Percentiles rank a stretch among this genome's conserved stretches.
phyloP scores from a whole-genome alignment of 768 basidiomycete genomes.

The Tubosaeta sp. region DNA sequence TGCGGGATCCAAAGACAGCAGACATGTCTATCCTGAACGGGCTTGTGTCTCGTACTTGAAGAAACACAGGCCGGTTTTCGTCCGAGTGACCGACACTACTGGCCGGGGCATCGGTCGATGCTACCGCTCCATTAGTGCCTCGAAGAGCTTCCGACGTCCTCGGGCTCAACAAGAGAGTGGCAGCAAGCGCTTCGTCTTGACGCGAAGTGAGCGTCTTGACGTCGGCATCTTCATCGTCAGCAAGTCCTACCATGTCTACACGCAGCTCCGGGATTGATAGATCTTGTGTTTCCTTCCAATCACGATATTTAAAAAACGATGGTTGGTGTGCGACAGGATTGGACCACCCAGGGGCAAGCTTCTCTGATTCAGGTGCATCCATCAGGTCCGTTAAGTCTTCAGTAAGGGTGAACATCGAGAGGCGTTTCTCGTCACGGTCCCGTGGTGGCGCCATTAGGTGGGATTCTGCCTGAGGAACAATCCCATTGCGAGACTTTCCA shows the following conservation, averaged over 20 bases:
- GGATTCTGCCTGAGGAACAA: slow-evolving; percentile 10
- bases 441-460: slow-evolving; percentile 21
- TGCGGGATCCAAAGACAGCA: slow-evolving; percentile 21
- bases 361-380: slow-evolving; percentile 28
- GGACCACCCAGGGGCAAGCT: slow-evolving; percentile 30
- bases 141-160: slow-evolving; percentile 35
- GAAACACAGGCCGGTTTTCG: slow-evolving; percentile 18
- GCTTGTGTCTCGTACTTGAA: slow-evolving; percentile 39
- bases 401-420: slow-evolving; percentile 23
- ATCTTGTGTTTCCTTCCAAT: slow-evolving; percentile 8
- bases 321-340: slow-evolving; percentile 20
- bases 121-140: background rate
- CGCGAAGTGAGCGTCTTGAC: slow-evolving; percentile 29
- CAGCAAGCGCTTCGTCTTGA: slow-evolving; percentile 35
- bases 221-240: slow-evolving; percentile 28
- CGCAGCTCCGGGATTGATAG: slow-evolving; percentile 22
- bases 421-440: slow-evolving; percentile 27
- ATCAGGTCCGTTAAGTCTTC: slow-evolving; percentile 14
- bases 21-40: slow-evolving; percentile 45
- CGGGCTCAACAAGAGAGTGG: slow-evolving; percentile 43
- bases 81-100: background rate
- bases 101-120: slow-evolving; percentile 8
- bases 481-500: slow-evolving; percentile 11
- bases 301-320: slow-evolving; percentile 9
- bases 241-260: slow-evolving; percentile 7